Percentiles rank a stretch among this genome's conserved stretches.
Evolutionary conservation across 1,139 yeast species (phyloP).

Genomic region (Yamadazyma friedrichii): DNA sequence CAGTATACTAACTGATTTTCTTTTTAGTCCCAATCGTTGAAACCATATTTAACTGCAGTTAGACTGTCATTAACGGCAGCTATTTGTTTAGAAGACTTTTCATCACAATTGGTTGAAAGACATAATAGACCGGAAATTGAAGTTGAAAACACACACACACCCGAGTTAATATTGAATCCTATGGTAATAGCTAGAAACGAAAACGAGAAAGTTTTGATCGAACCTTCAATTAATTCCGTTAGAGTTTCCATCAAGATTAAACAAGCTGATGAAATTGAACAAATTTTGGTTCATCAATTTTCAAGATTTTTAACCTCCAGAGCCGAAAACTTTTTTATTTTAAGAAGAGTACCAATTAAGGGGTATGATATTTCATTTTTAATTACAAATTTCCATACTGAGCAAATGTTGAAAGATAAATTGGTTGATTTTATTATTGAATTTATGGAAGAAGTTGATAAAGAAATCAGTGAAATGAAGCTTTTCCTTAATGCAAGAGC

Average conservation of each 20-base stretch:
- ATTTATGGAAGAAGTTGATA: constrained; percentile 98
- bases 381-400: constrained; percentile 92
- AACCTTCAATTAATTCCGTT: constrained; percentile 87
- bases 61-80: constrained; percentile 94
- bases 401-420: constrained; percentile 92
- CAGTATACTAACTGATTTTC: constrained; percentile 1
- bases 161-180: constrained; percentile 85
- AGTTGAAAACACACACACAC: constrained; percentile 59
- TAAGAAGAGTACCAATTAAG: constrained; percentile 86
- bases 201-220: constrained; percentile 88
- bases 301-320: constrained; percentile 91
- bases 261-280: constrained; percentile 97
- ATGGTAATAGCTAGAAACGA: constrained; percentile 92
- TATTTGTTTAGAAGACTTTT: constrained; percentile 89
- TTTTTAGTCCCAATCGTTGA: constrained; percentile 82
- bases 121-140: constrained; percentile 98
- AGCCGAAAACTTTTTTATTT: constrained; percentile 89
- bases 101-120: constrained; percentile 93
- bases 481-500: constrained; percentile 96
- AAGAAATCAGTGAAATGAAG: constrained; percentile 98
- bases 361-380: constrained; percentile 94
- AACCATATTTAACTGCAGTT: constrained; percentile 93
- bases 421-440: constrained; percentile 95
- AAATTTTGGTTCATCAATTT: constrained; percentile 88
- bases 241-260: constrained; percentile 89